phyloP scores from a whole-genome alignment of 2,329 filamentous ascomycete species.

The Thielaviopsis euricoi region DNA sequence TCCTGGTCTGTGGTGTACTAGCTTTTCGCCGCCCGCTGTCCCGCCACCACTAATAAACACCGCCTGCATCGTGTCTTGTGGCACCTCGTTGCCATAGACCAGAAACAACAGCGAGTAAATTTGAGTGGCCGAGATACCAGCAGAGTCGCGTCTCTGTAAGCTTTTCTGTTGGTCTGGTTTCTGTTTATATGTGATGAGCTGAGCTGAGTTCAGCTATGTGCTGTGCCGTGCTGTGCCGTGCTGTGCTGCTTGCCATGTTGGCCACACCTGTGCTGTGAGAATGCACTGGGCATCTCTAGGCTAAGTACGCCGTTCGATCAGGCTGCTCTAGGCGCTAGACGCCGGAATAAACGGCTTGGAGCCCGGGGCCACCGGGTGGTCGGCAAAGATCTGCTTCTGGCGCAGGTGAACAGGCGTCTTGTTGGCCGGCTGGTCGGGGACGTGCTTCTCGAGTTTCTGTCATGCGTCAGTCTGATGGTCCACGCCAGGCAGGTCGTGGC shows the following conservation, averaged over 20 bases:
- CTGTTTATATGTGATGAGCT: neutral
- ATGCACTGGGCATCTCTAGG: neutral
- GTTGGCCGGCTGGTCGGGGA: slow-evolving; percentile 56
- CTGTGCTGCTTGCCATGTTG: neutral
- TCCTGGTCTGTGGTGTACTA: slow-evolving; percentile 6
- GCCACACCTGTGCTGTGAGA: too few species aligned
- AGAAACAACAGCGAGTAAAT: too few species aligned
- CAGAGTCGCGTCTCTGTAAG: too few species aligned
- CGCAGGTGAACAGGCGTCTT: slow-evolving; percentile 60
- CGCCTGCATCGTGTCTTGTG: neutral
- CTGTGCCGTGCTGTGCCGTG: too few species aligned
- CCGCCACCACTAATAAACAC: neutral
- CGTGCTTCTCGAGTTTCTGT: slow-evolving; percentile 66
- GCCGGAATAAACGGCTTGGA: slow-evolving; percentile 26
- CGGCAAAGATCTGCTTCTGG: slow-evolving; percentile 44
- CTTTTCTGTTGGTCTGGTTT: neutral
- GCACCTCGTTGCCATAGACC: too few species aligned
- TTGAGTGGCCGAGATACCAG: too few species aligned
- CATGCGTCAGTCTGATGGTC: too few species aligned
- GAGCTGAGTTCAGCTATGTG: too few species aligned
- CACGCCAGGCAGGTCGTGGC: too few species aligned
- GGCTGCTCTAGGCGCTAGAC: slow-evolving; percentile 17
- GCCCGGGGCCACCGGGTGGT: slow-evolving; percentile 28
- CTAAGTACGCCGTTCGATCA: neutral
- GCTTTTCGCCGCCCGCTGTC: neutral